Evolutionary conservation across 768 basidiomycete species (phyloP), one percentile per base, ranked within the genome.

Genomic region (Mycena amicta): DNA sequence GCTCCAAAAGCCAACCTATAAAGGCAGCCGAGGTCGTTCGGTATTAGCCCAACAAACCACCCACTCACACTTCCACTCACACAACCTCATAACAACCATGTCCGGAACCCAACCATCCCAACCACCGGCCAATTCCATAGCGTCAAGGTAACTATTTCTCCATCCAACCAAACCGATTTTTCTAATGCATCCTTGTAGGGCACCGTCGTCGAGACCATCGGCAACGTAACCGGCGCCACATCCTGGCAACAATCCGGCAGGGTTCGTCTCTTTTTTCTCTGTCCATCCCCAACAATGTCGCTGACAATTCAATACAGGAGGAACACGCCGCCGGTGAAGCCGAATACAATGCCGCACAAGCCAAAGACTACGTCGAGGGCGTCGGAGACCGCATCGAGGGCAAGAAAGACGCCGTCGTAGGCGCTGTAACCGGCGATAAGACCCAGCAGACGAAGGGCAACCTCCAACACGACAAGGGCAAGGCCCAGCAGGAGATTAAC

Each of bases 401-500:
- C 52, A 75, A 75, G 68, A 69, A 71, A 53, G 72, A 74, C 65
- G 52, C 66, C 12, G 65, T 77, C 26, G 61, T 73, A 28, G 77
- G 77, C 25, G 73, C 77, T 20, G 40, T 77, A 41, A 74, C 70
- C 5, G 74, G 75, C 53, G 77, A 78, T 63, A 71, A 75, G 65
- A 15, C 55, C 15, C 72, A 77, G 65, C 74, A 77, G 63, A 51
- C 64, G 27, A 37, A 63, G 37, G 84, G 83, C 2, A 85, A 83
- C 43, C 47, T 70, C 5, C 74, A 70, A 52, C 75, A 81, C 0
- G 81, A 84, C 58, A 83, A 83, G 59, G 84, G 83, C 0, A 60
- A 76, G 51, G 60, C 73, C 1, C 76, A 83, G 65, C 81, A 83
- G 70, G 70, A 80, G 4, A 22, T 74, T 25, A 84, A 83, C 68